Percentiles rank a stretch among this genome's conserved stretches.
Evolutionary conservation across 192 early-diverging fungal species (phyloP).

Genomic region (Mycoemilia scoparia): DNA sequence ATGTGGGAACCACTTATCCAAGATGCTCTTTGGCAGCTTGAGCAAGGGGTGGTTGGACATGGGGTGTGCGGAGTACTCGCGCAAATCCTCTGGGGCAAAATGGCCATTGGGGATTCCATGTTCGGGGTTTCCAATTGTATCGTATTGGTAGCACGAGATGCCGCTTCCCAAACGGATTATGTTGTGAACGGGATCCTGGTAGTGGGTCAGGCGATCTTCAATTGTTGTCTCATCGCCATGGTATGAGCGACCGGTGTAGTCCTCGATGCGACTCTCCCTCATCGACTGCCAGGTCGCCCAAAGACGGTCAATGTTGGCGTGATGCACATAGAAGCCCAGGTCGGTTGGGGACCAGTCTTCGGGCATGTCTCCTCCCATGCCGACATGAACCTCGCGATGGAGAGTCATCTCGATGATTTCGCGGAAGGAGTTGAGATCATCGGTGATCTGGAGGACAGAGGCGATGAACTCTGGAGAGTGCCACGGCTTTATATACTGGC

Average conservation of each 20-base stretch:
- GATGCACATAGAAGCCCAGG: conserved; percentile 42
- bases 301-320: conserved; percentile 38
- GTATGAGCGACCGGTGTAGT: conserved; percentile 1
- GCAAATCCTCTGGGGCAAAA: too few species aligned
- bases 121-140: background rate
- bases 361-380: conserved; percentile 30
- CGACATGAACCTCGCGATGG: conserved; percentile 29
- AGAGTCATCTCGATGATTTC: conserved; percentile 26
- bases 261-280: too few species aligned
- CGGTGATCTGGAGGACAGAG: conserved; percentile 20
- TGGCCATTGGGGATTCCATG: background rate
- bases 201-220: background rate
- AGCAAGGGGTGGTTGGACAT: conserved; percentile 2
- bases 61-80: too few species aligned
- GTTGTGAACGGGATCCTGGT: background rate
- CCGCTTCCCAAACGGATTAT: background rate
- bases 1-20: conserved; percentile 23
- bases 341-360: conserved; percentile 34
- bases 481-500: conserved; percentile 17
- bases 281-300: conserved; percentile 34
- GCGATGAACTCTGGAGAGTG: conserved; percentile 27
- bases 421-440: conserved; percentile 23
- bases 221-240: background rate
- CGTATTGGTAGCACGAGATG: conserved; percentile 1
- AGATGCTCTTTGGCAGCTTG: conserved; percentile 11